Percentiles rank a stretch among this genome's conserved stretches.
phyloP scores from a whole-genome alignment of 495 filamentous ascomycete genomes.

The Venustampulla echinocandica region DNA sequence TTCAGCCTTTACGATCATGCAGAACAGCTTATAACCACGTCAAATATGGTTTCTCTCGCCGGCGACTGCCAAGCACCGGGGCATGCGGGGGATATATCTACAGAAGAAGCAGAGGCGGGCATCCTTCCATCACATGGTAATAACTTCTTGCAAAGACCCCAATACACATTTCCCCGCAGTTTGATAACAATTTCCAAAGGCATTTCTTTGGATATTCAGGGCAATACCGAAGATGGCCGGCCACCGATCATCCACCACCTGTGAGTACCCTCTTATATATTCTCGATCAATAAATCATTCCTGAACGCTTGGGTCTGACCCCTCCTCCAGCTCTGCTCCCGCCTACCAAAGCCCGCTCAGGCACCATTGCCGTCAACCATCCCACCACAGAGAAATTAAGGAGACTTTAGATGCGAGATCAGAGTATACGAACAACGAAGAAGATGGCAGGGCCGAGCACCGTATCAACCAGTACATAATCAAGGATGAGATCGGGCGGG shows the following conservation, averaged over 20 bases:
- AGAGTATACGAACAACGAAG: conserved; percentile 76
- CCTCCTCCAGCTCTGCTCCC: conserved; percentile 19
- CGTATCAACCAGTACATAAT: conserved; percentile 92
- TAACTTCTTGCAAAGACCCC: background rate
- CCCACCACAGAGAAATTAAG: conserved; percentile 65
- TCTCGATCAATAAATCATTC: no score
- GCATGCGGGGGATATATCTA: conserved; percentile 18
- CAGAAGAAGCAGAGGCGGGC: conserved; percentile 23
- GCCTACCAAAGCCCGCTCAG: conserved; percentile 60
- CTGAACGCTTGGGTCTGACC: background rate
- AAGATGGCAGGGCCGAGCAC: conserved; percentile 65
- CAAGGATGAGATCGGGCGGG: conserved; percentile 89
- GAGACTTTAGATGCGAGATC: conserved; percentile 90
- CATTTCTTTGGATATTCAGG: conserved; percentile 29
- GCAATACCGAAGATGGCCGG: conserved; percentile 12
- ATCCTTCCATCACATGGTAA: conserved; percentile 30
- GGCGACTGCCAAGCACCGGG: conserved; percentile 6
- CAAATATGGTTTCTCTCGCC: conserved; percentile 8
- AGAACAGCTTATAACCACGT: background rate
- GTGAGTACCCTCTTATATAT: conserved; percentile 22
- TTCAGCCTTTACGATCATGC: conserved; percentile 9
- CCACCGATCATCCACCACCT: conserved; percentile 33
- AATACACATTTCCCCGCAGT: background rate
- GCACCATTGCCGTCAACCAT: conserved; percentile 67
- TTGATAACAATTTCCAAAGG: conserved; percentile 6